Evolutionary conservation across 192 early-diverging fungal species (phyloP), one percentile per base, ranked within the genome.

Genomic region (Entomortierella parvispora): DNA sequence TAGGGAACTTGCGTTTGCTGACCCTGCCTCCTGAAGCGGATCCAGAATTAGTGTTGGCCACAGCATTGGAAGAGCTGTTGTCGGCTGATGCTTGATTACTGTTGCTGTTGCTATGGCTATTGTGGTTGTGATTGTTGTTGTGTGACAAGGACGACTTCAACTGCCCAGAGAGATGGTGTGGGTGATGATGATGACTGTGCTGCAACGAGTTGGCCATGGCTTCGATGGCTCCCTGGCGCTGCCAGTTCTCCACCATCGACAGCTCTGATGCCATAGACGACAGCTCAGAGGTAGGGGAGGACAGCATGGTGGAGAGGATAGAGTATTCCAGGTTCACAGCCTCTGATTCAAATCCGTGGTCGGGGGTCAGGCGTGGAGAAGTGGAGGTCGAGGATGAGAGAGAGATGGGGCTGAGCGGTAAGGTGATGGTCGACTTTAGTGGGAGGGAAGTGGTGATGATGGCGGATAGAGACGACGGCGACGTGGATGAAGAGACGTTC

Each of bases 251-350:
- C 40, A 68, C 62, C 75, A 78, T 68, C n/a, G 63, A 75, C 14
- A 65, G 50, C 65, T 87, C 65, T 54, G 82, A 69, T 63, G 82
- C 44, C 79, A 78, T 62, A n/a, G 71, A 61, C 44, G 65, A 49
- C 12, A 67, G 53, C 26, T 66, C 64, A 65, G 65, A 40, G 1
- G 63, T 61, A 0, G 77, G 68, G 11, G 81, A 80, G 32, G 87
- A 80, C 22, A 97, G 84, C 94, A 97, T 97, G 63, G 88, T 94
- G 5, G 93, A 93, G 25, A 97, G 80, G 52, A 97, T 90, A n/a
- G 91, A 88, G 71, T 95, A 95, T 77, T 98, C 96, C 23, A 95
- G 87, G 75, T 93, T 97, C 67, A 92, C 83, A 28, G 93, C 84
- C 37, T 93, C 93, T 5, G 96, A 98, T 40, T 91, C 93, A 87